A percentile compares a stretch with the other conserved stretches of the same genome.
These are phyloP conservation scores for Sideroxylon spinosum DNA, from an alignment of 179 eudicot species.

Conservation along the genomic window DNA sequence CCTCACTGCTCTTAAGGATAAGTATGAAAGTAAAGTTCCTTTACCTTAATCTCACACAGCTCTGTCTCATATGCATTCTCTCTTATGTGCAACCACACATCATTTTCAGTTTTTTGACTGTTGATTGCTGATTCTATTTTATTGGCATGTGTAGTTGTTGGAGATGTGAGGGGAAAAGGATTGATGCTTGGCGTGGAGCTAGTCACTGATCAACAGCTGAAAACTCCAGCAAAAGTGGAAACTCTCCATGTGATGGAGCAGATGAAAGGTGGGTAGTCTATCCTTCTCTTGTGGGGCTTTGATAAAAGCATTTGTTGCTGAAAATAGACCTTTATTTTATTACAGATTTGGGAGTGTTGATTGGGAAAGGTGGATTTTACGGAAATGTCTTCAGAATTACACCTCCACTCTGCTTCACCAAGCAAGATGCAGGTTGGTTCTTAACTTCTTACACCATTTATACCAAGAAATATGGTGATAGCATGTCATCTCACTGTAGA, in stretches of 20 bases:
- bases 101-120: neutral
- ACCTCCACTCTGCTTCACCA: conserved; percentile 93
- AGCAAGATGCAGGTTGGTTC: conserved; percentile 76
- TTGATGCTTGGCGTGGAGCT: conserved; percentile 91
- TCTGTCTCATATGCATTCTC: neutral
- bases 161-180: conserved; percentile 97
- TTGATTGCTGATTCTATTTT: neutral
- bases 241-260: conserved; percentile 77
- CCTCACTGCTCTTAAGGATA: conserved; percentile 59
- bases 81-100: neutral
- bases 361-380: conserved; percentile 87
- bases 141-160: conserved; percentile 58
- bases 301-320: neutral
- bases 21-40: conserved; percentile 62
- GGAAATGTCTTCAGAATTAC: conserved; percentile 93
- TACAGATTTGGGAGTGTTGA: conserved; percentile 74
- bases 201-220: conserved; percentile 66
- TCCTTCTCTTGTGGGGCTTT: neutral
- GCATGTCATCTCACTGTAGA: neutral
- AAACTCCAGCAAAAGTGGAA: conserved; percentile 86
- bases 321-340: neutral
- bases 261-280: conserved; percentile 59
- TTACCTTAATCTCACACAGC: neutral
- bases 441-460: conserved; percentile 7
- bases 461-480: neutral